Conservation (phyloP, 2,329 filamentous ascomycete species). For the Fusarium mangiferae region DNA sequence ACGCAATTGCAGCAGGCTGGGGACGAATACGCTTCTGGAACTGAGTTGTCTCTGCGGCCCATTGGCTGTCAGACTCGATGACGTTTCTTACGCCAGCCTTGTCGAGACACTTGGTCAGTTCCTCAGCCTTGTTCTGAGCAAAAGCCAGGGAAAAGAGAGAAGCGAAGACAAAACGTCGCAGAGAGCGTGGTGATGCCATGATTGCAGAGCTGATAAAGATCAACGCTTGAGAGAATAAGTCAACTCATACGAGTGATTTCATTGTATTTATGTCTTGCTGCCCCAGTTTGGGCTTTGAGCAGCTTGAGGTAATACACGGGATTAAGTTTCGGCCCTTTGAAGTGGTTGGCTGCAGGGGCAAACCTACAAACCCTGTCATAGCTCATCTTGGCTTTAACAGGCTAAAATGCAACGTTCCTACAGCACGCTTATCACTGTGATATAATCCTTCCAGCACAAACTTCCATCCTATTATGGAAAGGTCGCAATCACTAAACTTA, state of each 20-base stretch:
- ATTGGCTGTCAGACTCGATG: constrained; percentile 32
- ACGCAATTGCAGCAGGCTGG: constrained; percentile 36
- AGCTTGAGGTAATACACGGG: neutral
- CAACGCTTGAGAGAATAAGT: neutral
- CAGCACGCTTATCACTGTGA: neutral
- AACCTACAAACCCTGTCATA: neutral
- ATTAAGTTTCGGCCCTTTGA: neutral
- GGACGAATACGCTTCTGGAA: constrained; percentile 40
- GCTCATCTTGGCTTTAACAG: neutral
- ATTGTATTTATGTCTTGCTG: constrained; percentile 2
- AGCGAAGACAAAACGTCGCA: constrained; percentile 6
- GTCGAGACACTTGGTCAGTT: constrained; percentile 24
- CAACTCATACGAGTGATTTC: neutral
- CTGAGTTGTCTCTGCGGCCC: constrained; percentile 22
- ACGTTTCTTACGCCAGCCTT: constrained; percentile 32
- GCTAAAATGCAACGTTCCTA: neutral
- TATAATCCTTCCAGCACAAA: neutral
- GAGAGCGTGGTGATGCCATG: constrained; percentile 9
- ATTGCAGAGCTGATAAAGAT: neutral
- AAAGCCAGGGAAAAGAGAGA: constrained; percentile 2
- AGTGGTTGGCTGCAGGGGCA: neutral
- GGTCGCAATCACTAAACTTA: neutral
- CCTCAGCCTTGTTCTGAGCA: constrained; percentile 14
- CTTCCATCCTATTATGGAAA: neutral
- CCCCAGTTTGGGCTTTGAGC: neutral